Percentiles rank a stretch among this genome's conserved stretches.
These are phyloP conservation scores for Hyaloperonospora brassicae DNA, from an alignment of 352 stramenopile genomes.

Conservation along the genomic window DNA sequence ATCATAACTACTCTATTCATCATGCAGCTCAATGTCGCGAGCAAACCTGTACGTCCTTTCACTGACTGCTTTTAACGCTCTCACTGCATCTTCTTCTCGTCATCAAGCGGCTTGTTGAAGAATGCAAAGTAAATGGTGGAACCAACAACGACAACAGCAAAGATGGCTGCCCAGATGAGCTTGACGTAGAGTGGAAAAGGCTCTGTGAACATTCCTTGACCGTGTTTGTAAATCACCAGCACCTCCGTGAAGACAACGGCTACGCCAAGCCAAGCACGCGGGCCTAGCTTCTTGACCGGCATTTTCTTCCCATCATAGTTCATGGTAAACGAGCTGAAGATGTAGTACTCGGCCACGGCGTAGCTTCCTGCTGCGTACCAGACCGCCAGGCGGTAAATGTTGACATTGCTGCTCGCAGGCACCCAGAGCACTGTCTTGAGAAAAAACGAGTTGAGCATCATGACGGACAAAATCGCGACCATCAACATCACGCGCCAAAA, in stretches of 20 bases:
- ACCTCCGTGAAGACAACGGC: slow-evolving; percentile 69
- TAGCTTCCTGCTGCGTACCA: slow-evolving; percentile 86
- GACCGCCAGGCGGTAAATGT: slow-evolving; percentile 68
- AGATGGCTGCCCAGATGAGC: slow-evolving; percentile 69
- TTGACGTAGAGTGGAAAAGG: slow-evolving; percentile 79
- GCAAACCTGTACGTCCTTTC: no score
- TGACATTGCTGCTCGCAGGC: slow-evolving; percentile 70
- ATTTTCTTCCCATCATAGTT: slow-evolving; percentile 44
- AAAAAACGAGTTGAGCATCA: slow-evolving; percentile 95
- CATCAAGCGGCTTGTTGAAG: slow-evolving; percentile 41
- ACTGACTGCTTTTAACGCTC: not conserved
- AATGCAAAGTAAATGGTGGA: slow-evolving; percentile 82
- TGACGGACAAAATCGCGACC: slow-evolving; percentile 85
- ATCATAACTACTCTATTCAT: no score
- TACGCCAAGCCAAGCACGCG: slow-evolving; percentile 76
- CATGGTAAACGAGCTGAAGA: slow-evolving; percentile 84
- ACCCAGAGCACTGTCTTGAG: slow-evolving; percentile 90
- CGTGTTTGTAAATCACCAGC: slow-evolving; percentile 79
- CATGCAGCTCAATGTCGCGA: no score
- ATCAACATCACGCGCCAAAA: slow-evolving; percentile 88
- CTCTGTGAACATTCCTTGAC: slow-evolving; percentile 81
- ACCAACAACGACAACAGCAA: slow-evolving; percentile 61
- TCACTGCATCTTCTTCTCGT: slow-evolving; percentile 35
- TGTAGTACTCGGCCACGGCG: slow-evolving; percentile 85
- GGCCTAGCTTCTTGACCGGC: slow-evolving; percentile 72